Base-by-base conservation (phyloP, 257 asterid species). In the Plantago major region DNA sequence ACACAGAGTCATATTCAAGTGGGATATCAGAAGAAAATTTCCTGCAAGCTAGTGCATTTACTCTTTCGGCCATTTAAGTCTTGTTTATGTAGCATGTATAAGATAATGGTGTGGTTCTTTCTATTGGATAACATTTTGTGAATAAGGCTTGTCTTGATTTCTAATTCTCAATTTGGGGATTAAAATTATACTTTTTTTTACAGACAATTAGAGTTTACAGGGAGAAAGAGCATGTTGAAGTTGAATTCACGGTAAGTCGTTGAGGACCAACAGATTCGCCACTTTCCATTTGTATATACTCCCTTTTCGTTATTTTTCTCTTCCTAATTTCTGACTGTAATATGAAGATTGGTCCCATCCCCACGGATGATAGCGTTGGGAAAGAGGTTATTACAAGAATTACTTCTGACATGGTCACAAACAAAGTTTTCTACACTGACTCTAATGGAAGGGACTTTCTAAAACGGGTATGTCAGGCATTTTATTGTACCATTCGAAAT, bases 391-490 rank as follows among this genome's bases (percentile, higher is more conserved):
- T 90, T 59, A 90, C 97, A 43, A 83, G 80, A 78, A 59, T 90
- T 66, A 72, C 85, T 18, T 69, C 95, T 55, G 76, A 90, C 67
- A 82, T 90, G 95, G 92, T 52, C 60, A 81, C 95, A 5, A 52
- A 83, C 67, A 72, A 79, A 70, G 84, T 78, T 72, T 90, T 87
- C 74, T 81, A 81, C 55, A 90, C 95, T 11, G 97, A 90, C 59
- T 90, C 97, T 68, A 90, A 90, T 33, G 97, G 85, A 63, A 90
- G 97, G 69, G 97, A 90, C 86, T 90, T 90, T 67, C 73, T 90
- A 46, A 82, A 81, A 80, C 76, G 97, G 83, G 97, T 89, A 79
- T 42, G 55, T 65, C 60, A 22, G 26, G 26, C 26, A 2, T 42
- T 33, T 43, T n/a, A 16, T 58, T 68, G 17, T 57, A 65, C 56